Evolutionary conservation across 148 eudicot genomes (phyloP).

Genomic region (Polygonum maritimum): DNA sequence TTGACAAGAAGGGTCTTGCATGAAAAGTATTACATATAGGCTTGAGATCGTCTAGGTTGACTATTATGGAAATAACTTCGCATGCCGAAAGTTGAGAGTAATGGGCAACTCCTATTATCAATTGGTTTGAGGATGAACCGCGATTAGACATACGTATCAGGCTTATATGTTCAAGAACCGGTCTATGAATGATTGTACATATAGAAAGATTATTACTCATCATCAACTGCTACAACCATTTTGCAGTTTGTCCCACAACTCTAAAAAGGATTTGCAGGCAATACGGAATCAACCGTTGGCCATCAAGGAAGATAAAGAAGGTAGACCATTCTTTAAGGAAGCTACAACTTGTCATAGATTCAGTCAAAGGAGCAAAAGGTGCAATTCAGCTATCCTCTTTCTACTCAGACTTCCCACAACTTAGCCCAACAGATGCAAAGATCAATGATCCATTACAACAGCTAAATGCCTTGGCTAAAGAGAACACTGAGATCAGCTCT

Average conservation of each 20-base stretch:
- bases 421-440: conserved; percentile 30
- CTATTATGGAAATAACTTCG: too few relatives aligned
- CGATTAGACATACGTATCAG: too few relatives aligned
- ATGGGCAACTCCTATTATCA: too few relatives aligned
- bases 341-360: conserved; percentile 73
- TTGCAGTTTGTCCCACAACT: conserved; percentile 94
- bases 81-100: too few relatives aligned
- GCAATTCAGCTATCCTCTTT: conserved; percentile 68
- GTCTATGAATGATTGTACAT: too few relatives aligned
- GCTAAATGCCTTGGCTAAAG: conserved; percentile 32
- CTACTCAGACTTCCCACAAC: conserved; percentile 63
- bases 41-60: too few relatives aligned
- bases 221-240: background rate
- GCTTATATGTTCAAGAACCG: too few relatives aligned
- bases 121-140: too few relatives aligned
- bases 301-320: conserved; percentile 92
- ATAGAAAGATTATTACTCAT: background rate
- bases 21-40: background rate
- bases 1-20: background rate
- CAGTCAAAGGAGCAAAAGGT: conserved; percentile 79
- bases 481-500: conserved; percentile 32
- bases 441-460: conserved; percentile 25
- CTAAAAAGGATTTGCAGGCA: conserved; percentile 95
- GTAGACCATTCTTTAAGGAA: conserved; percentile 78
- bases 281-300: conserved; percentile 90